A percentile compares a stretch with the other conserved stretches of the same genome.
These are phyloP conservation scores for Pontederia paniculata DNA, from an alignment of 176 grass and related monocot species.

Conservation along the genomic window DNA sequence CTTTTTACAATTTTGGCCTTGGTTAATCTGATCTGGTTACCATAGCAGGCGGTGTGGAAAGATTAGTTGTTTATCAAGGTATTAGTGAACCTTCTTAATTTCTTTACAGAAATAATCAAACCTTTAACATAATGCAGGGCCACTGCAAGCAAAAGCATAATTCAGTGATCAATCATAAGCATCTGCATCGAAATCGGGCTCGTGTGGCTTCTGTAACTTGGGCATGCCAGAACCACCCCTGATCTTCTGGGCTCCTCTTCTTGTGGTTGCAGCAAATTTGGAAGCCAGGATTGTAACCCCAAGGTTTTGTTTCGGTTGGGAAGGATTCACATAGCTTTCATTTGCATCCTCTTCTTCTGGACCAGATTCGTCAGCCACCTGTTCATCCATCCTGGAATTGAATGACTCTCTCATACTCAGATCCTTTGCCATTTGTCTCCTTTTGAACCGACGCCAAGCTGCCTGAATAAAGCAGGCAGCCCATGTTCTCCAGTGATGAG, in stretches of 20 bases:
- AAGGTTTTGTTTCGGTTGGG: conserved; percentile 10
- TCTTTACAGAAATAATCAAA: no score
- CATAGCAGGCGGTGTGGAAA: no score
- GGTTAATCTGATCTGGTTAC: no score
- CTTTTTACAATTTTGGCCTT: background rate
- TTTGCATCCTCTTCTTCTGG: conserved; percentile 26
- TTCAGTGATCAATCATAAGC: conserved; percentile 44
- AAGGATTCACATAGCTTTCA: conserved; percentile 12
- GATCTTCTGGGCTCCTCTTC: conserved; percentile 6
- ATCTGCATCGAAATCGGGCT: conserved; percentile 72
- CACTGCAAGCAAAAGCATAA: no score
- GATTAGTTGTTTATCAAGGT: no score
- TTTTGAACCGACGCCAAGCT: conserved; percentile 67
- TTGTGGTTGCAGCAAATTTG: background rate
- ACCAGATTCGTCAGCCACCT: conserved; percentile 22
- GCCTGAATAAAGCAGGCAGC: conserved; percentile 90
- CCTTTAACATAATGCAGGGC: no score
- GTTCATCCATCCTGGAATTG: conserved; percentile 41
- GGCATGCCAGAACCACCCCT: conserved; percentile 22
- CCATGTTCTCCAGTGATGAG: conserved; percentile 81
- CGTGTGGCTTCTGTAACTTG: conserved; percentile 74
- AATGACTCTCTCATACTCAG: conserved; percentile 54
- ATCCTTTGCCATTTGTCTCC: conserved; percentile 59
- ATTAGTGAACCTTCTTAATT: no score
- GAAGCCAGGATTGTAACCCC: background rate